A percentile compares a stretch with the other conserved stretches of the same genome.
These are phyloP conservation scores for Pseudocercospora fuligena DNA, from an alignment of 2,329 filamentous ascomycete species.

Conservation along the genomic window DNA sequence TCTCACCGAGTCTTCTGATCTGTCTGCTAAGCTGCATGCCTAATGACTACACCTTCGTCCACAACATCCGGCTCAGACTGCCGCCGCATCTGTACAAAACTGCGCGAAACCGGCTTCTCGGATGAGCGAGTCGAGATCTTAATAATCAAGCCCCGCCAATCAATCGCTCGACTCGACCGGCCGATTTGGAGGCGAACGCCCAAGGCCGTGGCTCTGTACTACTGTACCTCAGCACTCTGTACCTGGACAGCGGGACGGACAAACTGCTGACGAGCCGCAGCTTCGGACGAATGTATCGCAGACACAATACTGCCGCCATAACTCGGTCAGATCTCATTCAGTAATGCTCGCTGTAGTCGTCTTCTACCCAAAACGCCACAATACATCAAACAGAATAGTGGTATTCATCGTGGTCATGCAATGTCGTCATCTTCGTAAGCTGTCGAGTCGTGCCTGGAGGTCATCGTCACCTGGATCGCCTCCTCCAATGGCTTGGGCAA, in stretches of 20 bases:
- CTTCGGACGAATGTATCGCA: neutral
- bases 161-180: neutral
- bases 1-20: constrained; percentile 1
- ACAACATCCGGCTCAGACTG: no score
- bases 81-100: neutral
- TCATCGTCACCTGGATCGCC: constrained; percentile 78
- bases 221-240: neutral
- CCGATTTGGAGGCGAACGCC: neutral
- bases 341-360: neutral
- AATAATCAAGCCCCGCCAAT: neutral
- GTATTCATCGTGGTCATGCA: constrained; percentile 11
- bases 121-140: neutral
- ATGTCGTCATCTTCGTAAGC: constrained; percentile 57
- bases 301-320: neutral
- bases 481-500: constrained; percentile 83
- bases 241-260: neutral
- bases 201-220: neutral
- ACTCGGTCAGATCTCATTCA: neutral
- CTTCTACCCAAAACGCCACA: neutral
- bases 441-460: constrained; percentile 90
- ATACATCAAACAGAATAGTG: neutral
- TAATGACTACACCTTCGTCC: neutral
- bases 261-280: neutral
- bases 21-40: neutral
- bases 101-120: neutral